These are phyloP conservation scores for Phytophthora pluvialis DNA, from an alignment of 352 stramenopile genomes.

Conservation along the genomic window DNA sequence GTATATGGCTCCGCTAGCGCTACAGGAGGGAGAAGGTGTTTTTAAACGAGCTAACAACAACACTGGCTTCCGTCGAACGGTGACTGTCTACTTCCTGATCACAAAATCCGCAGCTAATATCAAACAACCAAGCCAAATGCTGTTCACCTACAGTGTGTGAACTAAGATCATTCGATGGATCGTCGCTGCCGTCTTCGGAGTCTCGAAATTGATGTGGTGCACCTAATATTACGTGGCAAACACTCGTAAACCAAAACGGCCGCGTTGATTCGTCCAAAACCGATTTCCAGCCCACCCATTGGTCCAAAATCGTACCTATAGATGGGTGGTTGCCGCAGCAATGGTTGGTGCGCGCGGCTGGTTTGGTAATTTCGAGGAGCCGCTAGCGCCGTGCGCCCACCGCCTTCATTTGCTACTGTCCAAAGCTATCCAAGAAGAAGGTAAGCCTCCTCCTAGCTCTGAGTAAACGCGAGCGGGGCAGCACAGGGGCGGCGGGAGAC, in stretches of 20 bases:
- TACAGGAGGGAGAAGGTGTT: no score
- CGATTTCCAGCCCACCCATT: constrained; percentile 12
- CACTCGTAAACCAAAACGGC: no score
- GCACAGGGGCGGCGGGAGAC: not conserved
- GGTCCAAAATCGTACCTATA: constrained; percentile 38
- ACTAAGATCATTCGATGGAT: no score
- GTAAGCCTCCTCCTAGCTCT: constrained; percentile 40
- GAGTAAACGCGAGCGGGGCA: constrained; percentile 8
- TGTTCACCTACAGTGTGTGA: no score
- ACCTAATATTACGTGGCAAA: not conserved
- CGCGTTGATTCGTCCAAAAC: constrained; percentile 26
- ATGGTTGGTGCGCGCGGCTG: constrained; percentile 59
- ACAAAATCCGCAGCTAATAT: no score
- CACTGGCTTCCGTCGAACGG: no score
- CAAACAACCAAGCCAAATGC: no score
- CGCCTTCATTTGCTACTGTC: constrained; percentile 84
- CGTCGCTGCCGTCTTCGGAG: not conserved
- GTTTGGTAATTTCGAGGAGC: constrained; percentile 45
- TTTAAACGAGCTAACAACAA: no score
- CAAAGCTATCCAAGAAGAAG: constrained; percentile 90
- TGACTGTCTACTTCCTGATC: no score
- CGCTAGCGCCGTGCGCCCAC: constrained; percentile 17
- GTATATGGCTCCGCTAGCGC: no score
- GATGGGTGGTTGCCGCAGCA: constrained; percentile 47
- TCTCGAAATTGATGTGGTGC: not conserved